Percentiles rank a stretch among this genome's conserved stretches.
Evolutionary conservation across 169 alveolate genomes (phyloP).

Genomic region (Plasmodium gallinaceum): DNA sequence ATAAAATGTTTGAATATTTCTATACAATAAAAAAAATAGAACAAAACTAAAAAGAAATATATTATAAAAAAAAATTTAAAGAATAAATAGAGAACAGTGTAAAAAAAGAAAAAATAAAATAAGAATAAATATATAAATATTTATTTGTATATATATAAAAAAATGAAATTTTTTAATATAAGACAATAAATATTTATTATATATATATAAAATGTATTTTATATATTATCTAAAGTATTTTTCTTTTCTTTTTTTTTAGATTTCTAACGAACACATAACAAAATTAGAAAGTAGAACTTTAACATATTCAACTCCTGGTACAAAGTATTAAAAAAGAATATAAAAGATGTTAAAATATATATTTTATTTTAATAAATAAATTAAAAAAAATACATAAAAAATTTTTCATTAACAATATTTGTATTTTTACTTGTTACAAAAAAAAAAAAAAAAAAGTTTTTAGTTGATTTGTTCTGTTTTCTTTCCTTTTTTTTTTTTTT

Average conservation of each 20-base stretch:
- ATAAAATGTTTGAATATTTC: no score
- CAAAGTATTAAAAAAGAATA: constrained; percentile 2
- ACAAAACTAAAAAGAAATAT: no score
- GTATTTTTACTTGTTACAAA: no score
- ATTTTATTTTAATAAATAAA: not conserved
- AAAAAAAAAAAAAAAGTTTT: not conserved
- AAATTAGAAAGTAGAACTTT: constrained; percentile 57
- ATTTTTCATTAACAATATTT: no score
- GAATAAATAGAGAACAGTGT: not conserved
- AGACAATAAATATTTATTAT: not conserved
- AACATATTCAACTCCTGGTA: constrained; percentile 63
- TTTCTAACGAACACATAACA: constrained; percentile 74
- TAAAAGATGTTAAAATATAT: not conserved
- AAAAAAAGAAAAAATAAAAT: not conserved
- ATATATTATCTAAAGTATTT: not conserved
- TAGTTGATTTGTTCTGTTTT: not conserved
- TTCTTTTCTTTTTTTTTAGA: not conserved
- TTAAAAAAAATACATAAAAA: not conserved
- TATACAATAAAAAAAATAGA: no score
- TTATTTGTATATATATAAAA: not conserved
- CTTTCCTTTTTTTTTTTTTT: no score
- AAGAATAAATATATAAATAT: not conserved
- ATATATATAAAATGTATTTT: not conserved
- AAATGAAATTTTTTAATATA: not conserved
- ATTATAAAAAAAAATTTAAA: not conserved